These are phyloP conservation scores for Ananas comosus DNA, from an alignment of 176 grass and related monocot genomes.

Conservation along the genomic window DNA sequence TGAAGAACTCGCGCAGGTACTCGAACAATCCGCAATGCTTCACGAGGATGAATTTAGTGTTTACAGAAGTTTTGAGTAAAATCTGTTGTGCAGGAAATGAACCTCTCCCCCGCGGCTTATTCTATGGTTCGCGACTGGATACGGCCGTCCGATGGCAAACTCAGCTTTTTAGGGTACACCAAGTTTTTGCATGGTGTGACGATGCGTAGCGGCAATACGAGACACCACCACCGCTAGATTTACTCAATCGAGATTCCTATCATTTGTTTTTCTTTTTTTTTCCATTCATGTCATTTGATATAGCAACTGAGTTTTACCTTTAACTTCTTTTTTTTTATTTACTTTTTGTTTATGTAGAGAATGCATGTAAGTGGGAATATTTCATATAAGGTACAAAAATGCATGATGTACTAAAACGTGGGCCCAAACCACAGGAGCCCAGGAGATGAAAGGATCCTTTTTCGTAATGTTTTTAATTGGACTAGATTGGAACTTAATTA, in stretches of 20 bases:
- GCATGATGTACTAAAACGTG: too few species aligned
- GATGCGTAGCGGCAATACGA: conserved; percentile 53
- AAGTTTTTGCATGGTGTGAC: conserved; percentile 99
- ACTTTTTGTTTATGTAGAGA: conserved; percentile 10
- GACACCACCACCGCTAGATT: conserved; percentile 25
- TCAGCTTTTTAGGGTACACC: conserved; percentile 88
- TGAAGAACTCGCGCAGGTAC: conserved; percentile 80
- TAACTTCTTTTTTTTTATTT: conserved; percentile 20
- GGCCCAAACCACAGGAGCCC: not conserved
- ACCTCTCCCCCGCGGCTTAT: conserved; percentile 65
- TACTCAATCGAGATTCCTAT: conserved; percentile 20
- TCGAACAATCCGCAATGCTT: not conserved
- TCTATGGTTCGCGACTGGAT: conserved; percentile 87
- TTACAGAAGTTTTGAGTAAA: not conserved
- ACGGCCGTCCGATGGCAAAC: conserved; percentile 62
- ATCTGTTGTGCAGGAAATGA: conserved; percentile 61
- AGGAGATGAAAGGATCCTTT: not conserved
- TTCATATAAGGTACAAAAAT: not conserved
- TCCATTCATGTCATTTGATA: conserved; percentile 47
- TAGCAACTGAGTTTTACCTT: conserved; percentile 12
- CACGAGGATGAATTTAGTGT: not conserved
- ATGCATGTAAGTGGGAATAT: not conserved
- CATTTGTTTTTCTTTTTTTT: conserved; percentile 33
- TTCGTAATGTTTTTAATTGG: too few species aligned
- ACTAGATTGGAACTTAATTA: too few species aligned